Percentiles rank a stretch among this genome's conserved stretches.
phyloP scores from a whole-genome alignment of 192 early-diverging fungal species.

The Spizellomyces sp. region DNA sequence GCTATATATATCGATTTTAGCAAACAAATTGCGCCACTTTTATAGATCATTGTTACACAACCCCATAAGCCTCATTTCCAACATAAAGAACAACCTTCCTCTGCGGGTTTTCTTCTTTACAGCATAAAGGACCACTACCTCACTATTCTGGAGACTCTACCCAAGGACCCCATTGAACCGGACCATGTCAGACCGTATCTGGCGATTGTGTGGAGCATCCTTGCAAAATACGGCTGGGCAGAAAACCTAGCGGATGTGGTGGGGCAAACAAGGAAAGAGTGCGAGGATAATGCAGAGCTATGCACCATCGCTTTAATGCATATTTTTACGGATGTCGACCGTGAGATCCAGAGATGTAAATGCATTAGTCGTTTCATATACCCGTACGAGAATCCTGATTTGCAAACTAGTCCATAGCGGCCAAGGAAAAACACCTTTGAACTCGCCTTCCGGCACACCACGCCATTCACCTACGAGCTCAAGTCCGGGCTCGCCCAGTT shows the following conservation, averaged over 20 bases:
- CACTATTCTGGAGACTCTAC: background rate
- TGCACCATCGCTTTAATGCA: background rate
- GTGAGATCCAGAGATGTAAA: slow-evolving; percentile 6
- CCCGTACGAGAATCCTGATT: background rate
- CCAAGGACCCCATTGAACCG: slow-evolving; percentile 1
- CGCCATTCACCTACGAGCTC: background rate
- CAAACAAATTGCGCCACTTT: no score
- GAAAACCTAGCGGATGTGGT: background rate
- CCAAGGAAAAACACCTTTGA: background rate
- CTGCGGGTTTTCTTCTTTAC: no score
- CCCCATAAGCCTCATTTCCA: no score
- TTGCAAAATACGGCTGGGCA: background rate
- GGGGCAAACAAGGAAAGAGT: background rate
- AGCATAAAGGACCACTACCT: background rate
- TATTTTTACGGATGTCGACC: background rate
- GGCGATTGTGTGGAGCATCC: background rate
- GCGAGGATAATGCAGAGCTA: background rate
- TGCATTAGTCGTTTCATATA: background rate
- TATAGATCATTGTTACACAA: no score
- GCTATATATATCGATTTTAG: no score
- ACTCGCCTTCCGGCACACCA: slow-evolving; percentile 2
- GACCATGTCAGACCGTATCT: background rate
- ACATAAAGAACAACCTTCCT: no score
- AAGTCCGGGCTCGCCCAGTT: background rate
- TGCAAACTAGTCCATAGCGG: background rate